These are phyloP conservation scores for Reutealis trisperma DNA, from an alignment of 345 rosid species.

Conservation along the genomic window DNA sequence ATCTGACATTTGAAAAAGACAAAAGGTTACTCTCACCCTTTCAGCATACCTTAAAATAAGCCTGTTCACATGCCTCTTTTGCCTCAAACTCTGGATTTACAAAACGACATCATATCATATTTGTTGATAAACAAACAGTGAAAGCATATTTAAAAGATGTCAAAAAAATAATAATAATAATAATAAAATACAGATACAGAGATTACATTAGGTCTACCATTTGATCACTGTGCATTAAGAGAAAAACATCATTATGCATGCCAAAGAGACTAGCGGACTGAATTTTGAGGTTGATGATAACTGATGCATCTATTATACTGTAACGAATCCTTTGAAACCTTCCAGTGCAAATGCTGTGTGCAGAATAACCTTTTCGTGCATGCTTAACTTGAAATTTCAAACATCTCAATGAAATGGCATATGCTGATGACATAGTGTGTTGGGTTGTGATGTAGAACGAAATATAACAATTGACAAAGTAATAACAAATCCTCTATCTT, in stretches of 20 bases:
- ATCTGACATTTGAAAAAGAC: not conserved
- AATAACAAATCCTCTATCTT: not conserved
- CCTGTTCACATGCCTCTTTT: conserved; percentile 77
- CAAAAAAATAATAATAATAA: not conserved
- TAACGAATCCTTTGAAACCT: not conserved
- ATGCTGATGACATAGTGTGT: not conserved
- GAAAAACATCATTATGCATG: not conserved
- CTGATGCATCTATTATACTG: not conserved
- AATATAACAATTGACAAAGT: not conserved
- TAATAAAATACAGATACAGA: not conserved
- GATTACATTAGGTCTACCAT: not conserved
- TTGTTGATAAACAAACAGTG: not conserved
- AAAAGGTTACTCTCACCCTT: not conserved
- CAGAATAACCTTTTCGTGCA: not conserved
- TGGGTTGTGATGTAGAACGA: not conserved
- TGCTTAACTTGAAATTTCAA: not conserved
- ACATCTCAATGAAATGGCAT: not conserved
- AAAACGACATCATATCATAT: not conserved
- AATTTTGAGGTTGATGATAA: not conserved
- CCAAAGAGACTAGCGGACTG: not conserved
- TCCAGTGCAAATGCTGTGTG: not conserved
- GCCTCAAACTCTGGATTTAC: conserved; percentile 70
- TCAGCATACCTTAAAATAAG: conserved; percentile 71
- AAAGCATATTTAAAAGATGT: not conserved
- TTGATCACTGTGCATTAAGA: not conserved